Evolutionary conservation across 2,329 filamentous ascomycete genomes (phyloP).

Genomic region (Ophiocordyceps polyrhachis-furcata): DNA sequence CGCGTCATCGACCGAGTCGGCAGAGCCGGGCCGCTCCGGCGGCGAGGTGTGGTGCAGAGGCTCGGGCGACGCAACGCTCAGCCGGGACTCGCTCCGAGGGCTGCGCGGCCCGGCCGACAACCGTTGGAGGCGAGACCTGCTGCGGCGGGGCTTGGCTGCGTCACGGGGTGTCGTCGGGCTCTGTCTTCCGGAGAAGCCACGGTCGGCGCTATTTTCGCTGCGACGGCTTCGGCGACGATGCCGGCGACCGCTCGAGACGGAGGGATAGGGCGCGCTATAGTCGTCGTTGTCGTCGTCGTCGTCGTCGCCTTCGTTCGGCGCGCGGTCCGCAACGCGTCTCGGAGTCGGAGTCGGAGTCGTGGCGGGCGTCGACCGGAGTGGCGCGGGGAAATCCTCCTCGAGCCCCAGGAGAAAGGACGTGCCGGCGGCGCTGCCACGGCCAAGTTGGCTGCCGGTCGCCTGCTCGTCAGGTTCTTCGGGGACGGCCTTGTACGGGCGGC

Average conservation of each 20-base stretch:
- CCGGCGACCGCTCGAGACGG: conserved; percentile 40
- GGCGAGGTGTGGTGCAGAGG: conserved; percentile 8
- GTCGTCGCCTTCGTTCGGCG: not conserved
- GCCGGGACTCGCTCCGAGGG: conserved; percentile 19
- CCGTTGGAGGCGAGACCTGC: conserved; percentile 38
- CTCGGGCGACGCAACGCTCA: conserved; percentile 11
- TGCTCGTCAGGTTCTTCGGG: conserved; percentile 9
- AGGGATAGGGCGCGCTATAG: conserved; percentile 54
- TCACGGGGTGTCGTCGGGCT: conserved; percentile 27
- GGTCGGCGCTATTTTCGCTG: conserved; percentile 29
- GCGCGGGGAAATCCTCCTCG: conserved; percentile 6
- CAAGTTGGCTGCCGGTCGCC: too few relatives aligned
- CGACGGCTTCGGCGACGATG: conserved; percentile 13
- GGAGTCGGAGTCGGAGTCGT: not conserved
- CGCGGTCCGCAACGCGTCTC: not conserved
- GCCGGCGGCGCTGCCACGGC: not conserved
- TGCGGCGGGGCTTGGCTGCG: conserved; percentile 28
- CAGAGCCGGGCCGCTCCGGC: conserved; percentile 52
- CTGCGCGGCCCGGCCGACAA: conserved; percentile 30
- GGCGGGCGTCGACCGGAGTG: conserved; percentile 3
- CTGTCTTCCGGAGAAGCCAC: conserved; percentile 24
- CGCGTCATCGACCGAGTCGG: conserved; percentile 75
- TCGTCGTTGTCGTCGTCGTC: conserved; percentile 36
- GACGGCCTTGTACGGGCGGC: conserved; percentile 29
- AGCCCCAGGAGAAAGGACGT: conserved; percentile 8